Percentiles rank a stretch among this genome's conserved stretches.
Conservation (phyloP, 1,284 basidiomycete species). For the Ustilago trichophora region DNA sequence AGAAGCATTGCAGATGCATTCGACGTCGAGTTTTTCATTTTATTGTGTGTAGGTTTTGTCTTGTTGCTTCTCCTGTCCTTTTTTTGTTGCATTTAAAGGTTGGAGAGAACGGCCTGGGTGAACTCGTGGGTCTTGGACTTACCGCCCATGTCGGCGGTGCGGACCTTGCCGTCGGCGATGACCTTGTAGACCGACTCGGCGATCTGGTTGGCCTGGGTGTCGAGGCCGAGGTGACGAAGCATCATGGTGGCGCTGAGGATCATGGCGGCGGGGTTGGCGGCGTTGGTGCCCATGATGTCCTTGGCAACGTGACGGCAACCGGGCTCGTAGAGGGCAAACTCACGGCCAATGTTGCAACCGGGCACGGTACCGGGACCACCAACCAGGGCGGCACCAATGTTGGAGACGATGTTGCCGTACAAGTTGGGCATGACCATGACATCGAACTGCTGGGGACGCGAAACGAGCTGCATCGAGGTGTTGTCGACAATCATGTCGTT, state of each 20-base stretch:
- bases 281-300: slow-evolving; percentile 97
- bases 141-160: slow-evolving; percentile 95
- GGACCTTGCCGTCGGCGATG: slow-evolving; percentile 86
- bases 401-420: slow-evolving; percentile 96
- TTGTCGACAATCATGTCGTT: slow-evolving; percentile 99
- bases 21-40: slow-evolving; percentile 12
- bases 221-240: slow-evolving; percentile 96
- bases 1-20: slow-evolving; percentile 1
- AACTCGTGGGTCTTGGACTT: slow-evolving; percentile 64
- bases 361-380: slow-evolving; percentile 98
- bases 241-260: slow-evolving; percentile 98
- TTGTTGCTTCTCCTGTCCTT: no score
- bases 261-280: slow-evolving; percentile 98
- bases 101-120: slow-evolving; percentile 63
- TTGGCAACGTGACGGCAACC: slow-evolving; percentile 98
- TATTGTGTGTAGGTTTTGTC: no score
- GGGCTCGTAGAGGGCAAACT: slow-evolving; percentile 98
- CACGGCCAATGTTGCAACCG: slow-evolving; percentile 96
- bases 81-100: slow-evolving; percentile 47
- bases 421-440: slow-evolving; percentile 98
- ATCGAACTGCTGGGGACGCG: slow-evolving; percentile 93
- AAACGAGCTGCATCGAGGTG: slow-evolving; percentile 98
- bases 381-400: slow-evolving; percentile 97
- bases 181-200: slow-evolving; percentile 92
- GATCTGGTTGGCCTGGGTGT: slow-evolving; percentile 93